A percentile compares a stretch with the other conserved stretches of the same genome.
Conservation (phyloP, 225 moss, liverwort and hornwort species). For the Sphagnum contortum region DNA sequence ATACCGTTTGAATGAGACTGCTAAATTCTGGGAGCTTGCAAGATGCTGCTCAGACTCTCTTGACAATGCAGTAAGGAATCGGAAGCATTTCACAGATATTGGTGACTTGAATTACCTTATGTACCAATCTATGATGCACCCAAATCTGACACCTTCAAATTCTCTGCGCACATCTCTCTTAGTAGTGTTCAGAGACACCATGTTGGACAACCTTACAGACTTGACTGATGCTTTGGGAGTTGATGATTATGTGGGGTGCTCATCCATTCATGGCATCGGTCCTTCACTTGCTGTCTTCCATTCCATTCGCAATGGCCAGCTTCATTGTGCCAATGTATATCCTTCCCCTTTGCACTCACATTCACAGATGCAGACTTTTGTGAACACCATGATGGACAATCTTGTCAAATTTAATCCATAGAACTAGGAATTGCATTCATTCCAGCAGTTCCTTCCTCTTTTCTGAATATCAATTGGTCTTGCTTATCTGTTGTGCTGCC, state of each 20-base stretch:
- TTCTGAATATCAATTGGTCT: too few species aligned
- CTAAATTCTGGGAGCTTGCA: slow-evolving; percentile 85
- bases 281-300: slow-evolving; percentile 83
- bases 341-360: slow-evolving; percentile 77
- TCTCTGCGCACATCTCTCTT: slow-evolving; percentile 89
- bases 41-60: slow-evolving; percentile 51
- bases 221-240: slow-evolving; percentile 40
- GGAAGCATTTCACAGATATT: slow-evolving; percentile 99
- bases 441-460: too few species aligned
- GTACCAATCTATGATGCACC: slow-evolving; percentile 85
- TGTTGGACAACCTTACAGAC: slow-evolving; percentile 39
- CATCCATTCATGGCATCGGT: slow-evolving; percentile 93
- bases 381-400: slow-evolving; percentile 48
- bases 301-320: slow-evolving; percentile 64
- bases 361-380: slow-evolving; percentile 57
- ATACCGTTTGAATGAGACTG: slow-evolving; percentile 62
- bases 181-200: slow-evolving; percentile 68
- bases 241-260: slow-evolving; percentile 86
- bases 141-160: slow-evolving; percentile 63
- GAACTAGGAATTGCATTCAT: too few species aligned
- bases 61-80: slow-evolving; percentile 64
- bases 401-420: slow-evolving; percentile 18
- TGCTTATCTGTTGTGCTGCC: too few species aligned
- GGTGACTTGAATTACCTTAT: slow-evolving; percentile 95
- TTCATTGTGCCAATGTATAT: slow-evolving; percentile 79